Percentiles rank a stretch among this genome's conserved stretches.
Conservation (phyloP, 331 rosid species). For the Acacia concinna region DNA sequence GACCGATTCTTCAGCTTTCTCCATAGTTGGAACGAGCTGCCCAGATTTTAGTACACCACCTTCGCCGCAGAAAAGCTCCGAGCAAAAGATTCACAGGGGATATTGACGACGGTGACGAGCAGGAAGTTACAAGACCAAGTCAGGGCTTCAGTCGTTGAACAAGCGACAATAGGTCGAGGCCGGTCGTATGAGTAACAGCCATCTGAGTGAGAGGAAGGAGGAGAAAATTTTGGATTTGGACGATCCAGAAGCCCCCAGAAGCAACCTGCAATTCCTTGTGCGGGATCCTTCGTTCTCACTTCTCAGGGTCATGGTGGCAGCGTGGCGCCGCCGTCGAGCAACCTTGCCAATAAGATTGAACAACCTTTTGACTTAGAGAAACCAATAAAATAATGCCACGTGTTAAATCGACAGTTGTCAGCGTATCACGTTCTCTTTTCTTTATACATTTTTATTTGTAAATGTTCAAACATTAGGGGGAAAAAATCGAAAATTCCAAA, state of each 20-base stretch:
- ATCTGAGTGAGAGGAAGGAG: not conserved
- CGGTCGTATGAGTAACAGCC: not conserved
- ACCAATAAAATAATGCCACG: too few relatives aligned
- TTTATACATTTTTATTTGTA: too few relatives aligned
- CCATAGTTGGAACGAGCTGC: not conserved
- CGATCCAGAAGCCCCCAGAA: not conserved
- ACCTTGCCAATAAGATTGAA: too few relatives aligned
- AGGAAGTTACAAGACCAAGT: not conserved
- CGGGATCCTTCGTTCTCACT: not conserved
- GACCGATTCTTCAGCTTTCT: constrained; percentile 32
- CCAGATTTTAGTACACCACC: not conserved
- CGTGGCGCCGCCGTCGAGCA: not conserved
- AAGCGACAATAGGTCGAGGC: not conserved
- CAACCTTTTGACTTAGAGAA: too few relatives aligned
- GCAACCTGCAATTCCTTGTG: not conserved
- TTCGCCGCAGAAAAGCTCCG: not conserved
- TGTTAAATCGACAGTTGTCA: too few relatives aligned
- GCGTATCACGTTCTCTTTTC: too few relatives aligned
- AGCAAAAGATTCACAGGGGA: not conserved
- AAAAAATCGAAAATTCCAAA: too few relatives aligned
- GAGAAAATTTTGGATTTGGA: not conserved
- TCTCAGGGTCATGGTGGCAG: not conserved
- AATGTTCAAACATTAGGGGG: too few relatives aligned
- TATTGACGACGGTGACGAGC: not conserved
- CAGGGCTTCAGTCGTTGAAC: not conserved